Base-by-base conservation (phyloP, 768 basidiomycete species). In the Lactarius pseudohatsudake region DNA sequence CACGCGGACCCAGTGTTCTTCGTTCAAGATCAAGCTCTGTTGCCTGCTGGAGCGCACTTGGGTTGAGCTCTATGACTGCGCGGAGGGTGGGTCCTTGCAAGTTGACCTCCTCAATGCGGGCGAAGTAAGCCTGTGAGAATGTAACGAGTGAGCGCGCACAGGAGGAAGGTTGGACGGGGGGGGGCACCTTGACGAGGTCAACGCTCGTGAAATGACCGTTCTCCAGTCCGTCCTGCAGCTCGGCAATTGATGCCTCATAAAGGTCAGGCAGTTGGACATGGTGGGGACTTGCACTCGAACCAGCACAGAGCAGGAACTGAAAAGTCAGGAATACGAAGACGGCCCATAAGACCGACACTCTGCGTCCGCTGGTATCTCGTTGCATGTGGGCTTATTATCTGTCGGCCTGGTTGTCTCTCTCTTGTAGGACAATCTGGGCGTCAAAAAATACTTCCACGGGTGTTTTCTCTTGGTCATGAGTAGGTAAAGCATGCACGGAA, bases 21-120 rank as follows among this genome's bases (percentile, higher is more conserved):
- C 75, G 66, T 54, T 76, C 75, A 10, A 56, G 22, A 50, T 76
- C 75, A 34, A 80, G 74, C 1, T 58, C 64, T 0, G 73, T 73
- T 3, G 80, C 81, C 62, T 79, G 72, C 9, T 57, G 47, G 22
- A 81, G 66, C 8, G 80, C 80, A 26, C 71, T 74, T 0, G 79
- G 77, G 58, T 79, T 81, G 9, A 72, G 76, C 64, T 80, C 77
- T n/a, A 81, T 73, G 20, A 81, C 76, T 2, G 80, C 80, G n/a
- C 76, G 79, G 18, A 81, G 64, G 2, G 32, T 67, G 4, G 80
- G 74, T 2, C 79, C 79, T 50, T 77, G 66, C 15, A 76, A 64
- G 70, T 81, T 81, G 16, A 81, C 80, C 73, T 81, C 80, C 26
- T 77, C 75, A 56, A 81, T 81, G 18, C 80, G 76, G 20, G 76